Evolutionary conservation across 228 moss, liverwort and hornwort species (phyloP).

Genomic region (Sphagnum magellanicum): DNA sequence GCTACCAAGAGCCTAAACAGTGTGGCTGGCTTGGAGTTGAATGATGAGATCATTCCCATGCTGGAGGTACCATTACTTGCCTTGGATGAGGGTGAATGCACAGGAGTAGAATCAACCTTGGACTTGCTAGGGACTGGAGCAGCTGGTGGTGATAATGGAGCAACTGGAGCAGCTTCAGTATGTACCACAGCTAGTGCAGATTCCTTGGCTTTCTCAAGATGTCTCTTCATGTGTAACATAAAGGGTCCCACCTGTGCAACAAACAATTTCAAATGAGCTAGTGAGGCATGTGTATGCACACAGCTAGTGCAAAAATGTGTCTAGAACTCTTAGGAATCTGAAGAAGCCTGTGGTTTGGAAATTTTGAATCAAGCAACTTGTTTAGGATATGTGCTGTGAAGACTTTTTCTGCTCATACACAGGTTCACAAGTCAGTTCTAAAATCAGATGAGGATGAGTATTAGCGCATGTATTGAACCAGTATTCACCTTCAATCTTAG

Average conservation of each 20-base stretch:
- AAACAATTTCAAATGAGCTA: not conserved
- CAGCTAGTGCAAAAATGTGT: not conserved
- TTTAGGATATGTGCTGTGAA: not conserved
- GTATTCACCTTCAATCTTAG: slow-evolving; percentile 23
- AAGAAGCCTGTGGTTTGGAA: not conserved
- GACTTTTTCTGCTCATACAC: not conserved
- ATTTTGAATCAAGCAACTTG: too few species aligned
- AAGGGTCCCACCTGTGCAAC: slow-evolving; percentile 6
- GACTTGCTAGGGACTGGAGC: slow-evolving; percentile 1
- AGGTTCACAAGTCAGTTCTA: not conserved
- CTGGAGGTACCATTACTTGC: not conserved
- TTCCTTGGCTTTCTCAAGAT: not conserved
- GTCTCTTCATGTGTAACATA: slow-evolving; percentile 6
- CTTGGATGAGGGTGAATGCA: not conserved
- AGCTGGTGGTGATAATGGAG: not conserved
- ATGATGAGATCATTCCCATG: not conserved
- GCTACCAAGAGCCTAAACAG: slow-evolving; percentile 7
- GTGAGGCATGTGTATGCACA: not conserved
- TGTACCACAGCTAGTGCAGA: not conserved
- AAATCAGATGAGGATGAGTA: not conserved
- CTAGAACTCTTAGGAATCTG: not conserved
- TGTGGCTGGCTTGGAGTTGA: slow-evolving; percentile 4
- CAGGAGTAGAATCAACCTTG: slow-evolving; percentile 1
- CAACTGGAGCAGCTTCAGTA: not conserved
- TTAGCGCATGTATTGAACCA: not conserved